Percentiles rank a stretch among this genome's conserved stretches.
Conservation (phyloP, 768 basidiomycete species). For the Russula vinacea region DNA sequence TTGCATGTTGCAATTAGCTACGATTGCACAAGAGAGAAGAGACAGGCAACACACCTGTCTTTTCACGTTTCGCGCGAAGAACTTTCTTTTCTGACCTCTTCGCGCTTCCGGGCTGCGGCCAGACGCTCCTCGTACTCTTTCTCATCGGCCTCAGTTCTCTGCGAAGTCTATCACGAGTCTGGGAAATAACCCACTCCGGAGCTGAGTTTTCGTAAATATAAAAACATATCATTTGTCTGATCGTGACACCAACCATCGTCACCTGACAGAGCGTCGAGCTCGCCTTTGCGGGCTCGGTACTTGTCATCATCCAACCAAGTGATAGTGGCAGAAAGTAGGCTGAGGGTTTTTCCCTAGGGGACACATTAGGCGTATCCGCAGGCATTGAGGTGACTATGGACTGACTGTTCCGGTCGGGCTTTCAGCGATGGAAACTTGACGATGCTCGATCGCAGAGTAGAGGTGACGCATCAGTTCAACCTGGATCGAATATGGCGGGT, state of each 20-base stretch:
- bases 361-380: not conserved
- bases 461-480: slow-evolving; percentile 83
- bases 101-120: slow-evolving; percentile 57
- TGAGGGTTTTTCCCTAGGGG: slow-evolving; percentile 79
- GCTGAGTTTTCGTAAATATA: slow-evolving; percentile 37
- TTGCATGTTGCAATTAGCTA: not conserved
- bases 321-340: slow-evolving; percentile 69
- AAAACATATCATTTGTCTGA: slow-evolving; percentile 7
- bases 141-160: slow-evolving; percentile 68
- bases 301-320: slow-evolving; percentile 74
- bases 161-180: slow-evolving; percentile 61
- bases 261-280: slow-evolving; percentile 42
- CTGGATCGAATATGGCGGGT: slow-evolving; percentile 81
- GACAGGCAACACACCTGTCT: slow-evolving; percentile 45
- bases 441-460: slow-evolving; percentile 72
- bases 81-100: slow-evolving; percentile 54
- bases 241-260: slow-evolving; percentile 36
- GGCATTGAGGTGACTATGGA: not conserved
- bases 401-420: slow-evolving; percentile 86
- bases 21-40: not conserved
- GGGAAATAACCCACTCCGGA: slow-evolving; percentile 74
- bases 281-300: slow-evolving; percentile 64
- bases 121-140: slow-evolving; percentile 60
- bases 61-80: slow-evolving; percentile 58
- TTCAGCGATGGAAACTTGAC: slow-evolving; percentile 77